phyloP scores from a whole-genome alignment of 176 grass and related monocot genomes.

The Cenchrus americanus region DNA sequence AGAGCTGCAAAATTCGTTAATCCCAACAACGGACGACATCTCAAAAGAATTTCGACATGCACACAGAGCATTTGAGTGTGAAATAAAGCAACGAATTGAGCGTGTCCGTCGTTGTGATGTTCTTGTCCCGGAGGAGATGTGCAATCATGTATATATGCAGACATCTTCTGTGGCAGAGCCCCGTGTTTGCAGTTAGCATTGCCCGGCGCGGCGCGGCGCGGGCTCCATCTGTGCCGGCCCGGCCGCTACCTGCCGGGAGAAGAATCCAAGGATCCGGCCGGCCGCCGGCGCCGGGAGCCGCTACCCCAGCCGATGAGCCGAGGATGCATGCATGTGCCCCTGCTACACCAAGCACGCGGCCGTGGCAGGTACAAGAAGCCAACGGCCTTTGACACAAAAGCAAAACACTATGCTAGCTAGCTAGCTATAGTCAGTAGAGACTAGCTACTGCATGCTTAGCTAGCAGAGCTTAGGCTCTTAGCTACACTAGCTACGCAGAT shows the following conservation, averaged over 20 bases:
- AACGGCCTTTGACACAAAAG: neutral
- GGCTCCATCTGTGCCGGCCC: neutral
- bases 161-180: conserved; percentile 29
- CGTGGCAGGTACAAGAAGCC: neutral
- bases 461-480: too few relatives aligned
- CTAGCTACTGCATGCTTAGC: too few relatives aligned
- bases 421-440: too few relatives aligned
- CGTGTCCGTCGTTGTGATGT: too few relatives aligned
- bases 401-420: too few relatives aligned
- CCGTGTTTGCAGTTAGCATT: conserved; percentile 37
- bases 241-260: neutral
- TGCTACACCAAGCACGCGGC: too few relatives aligned
- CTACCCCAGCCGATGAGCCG: neutral
- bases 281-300: too few relatives aligned
- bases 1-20: conserved; percentile 27
- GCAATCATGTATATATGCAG: neutral
- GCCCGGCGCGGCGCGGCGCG: neutral
- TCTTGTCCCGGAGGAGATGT: neutral
- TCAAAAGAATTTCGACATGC: neutral
- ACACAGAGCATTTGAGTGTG: neutral
- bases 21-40: neutral
- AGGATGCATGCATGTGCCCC: neutral
- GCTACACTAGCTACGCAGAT: too few relatives aligned
- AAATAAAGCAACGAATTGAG: neutral
- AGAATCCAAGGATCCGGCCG: conserved; percentile 39